These are phyloP conservation scores for Elsinoe arachidis DNA, from an alignment of 2,329 filamentous ascomycete species.

Conservation along the genomic window DNA sequence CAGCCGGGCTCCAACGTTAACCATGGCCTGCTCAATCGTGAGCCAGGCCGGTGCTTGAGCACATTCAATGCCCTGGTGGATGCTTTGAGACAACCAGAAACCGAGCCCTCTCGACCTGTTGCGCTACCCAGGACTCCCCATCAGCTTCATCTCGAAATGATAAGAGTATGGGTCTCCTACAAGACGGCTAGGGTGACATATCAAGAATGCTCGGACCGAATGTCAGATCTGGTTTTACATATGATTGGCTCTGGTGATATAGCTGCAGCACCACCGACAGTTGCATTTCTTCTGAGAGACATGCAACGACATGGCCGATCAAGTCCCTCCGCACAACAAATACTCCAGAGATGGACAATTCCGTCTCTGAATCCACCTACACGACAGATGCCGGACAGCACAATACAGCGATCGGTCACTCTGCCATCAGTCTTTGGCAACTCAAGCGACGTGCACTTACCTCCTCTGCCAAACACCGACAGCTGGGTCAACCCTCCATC, in stretches of 20 bases:
- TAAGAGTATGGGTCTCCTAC: not conserved
- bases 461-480: too few relatives aligned
- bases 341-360: not conserved
- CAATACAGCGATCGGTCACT: too few relatives aligned
- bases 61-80: conserved; percentile 9
- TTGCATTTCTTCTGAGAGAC: not conserved
- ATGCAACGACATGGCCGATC: not conserved
- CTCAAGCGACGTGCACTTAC: too few relatives aligned
- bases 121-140: not conserved
- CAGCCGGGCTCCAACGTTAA: not conserved
- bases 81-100: not conserved
- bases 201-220: not conserved
- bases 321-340: not conserved
- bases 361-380: too few relatives aligned
- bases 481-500: not conserved
- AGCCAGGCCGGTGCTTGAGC: conserved; percentile 10
- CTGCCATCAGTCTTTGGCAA: too few relatives aligned
- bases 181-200: not conserved
- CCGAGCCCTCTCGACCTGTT: not conserved
- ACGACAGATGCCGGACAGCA: too few relatives aligned
- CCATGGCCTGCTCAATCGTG: not conserved
- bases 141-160: not conserved
- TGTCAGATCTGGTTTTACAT: not conserved
- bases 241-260: not conserved
- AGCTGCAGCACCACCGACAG: conserved; percentile 1